Conservation (phyloP, 139 green algal species). For the Tetraselmis striata region DNA sequence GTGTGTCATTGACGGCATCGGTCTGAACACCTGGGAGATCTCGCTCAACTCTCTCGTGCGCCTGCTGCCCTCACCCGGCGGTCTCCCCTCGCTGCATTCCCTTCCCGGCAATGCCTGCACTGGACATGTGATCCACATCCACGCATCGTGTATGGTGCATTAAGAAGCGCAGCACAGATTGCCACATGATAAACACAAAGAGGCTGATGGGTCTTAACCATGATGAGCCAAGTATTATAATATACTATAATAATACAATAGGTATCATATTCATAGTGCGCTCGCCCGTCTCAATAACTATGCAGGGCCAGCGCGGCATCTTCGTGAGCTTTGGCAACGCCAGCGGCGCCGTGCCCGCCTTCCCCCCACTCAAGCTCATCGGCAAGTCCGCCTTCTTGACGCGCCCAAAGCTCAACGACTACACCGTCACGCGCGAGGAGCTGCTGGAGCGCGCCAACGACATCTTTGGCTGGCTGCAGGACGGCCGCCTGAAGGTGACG, state of each 20-base stretch:
- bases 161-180: too few relatives aligned
- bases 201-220: too few relatives aligned
- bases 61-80: background rate
- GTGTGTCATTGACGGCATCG: constrained; percentile 23
- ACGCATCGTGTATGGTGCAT: too few relatives aligned
- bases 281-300: background rate
- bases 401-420: constrained; percentile 23
- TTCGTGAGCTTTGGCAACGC: constrained; percentile 25
- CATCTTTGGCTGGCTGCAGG: constrained; percentile 18
- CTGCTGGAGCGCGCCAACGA: constrained; percentile 15
- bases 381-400: constrained; percentile 19
- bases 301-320: constrained; percentile 8
- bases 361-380: constrained; percentile 17
- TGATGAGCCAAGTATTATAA: too few relatives aligned
- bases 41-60: constrained; percentile 10
- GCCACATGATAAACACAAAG: too few relatives aligned
- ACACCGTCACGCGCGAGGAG: constrained; percentile 19
- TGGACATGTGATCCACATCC: too few relatives aligned
- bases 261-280: too few relatives aligned
- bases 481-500: constrained; percentile 10
- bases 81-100: too few relatives aligned
- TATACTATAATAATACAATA: too few relatives aligned
- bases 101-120: too few relatives aligned
- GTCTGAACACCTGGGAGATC: constrained; percentile 16
- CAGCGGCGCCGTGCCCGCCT: constrained; percentile 18